Percentiles rank a stretch among this genome's conserved stretches.
Evolutionary conservation across 1,284 basidiomycete species (phyloP).

Genomic region (Thecaphora frezii): DNA sequence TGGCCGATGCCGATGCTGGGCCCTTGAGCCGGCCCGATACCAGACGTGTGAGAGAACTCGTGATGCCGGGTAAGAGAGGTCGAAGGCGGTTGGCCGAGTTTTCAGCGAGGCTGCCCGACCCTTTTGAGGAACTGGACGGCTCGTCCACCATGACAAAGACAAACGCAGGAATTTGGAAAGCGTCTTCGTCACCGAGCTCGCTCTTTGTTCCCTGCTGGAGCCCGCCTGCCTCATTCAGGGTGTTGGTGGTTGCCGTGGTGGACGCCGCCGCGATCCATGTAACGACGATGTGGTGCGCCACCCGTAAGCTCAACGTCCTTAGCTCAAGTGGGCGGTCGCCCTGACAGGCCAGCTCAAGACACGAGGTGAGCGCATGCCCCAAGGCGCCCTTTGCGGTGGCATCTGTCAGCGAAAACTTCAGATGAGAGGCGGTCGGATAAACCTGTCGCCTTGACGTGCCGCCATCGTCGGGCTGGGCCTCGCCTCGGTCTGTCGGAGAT

Average conservation of each 20-base stretch:
- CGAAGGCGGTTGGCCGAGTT: slow-evolving; percentile 7
- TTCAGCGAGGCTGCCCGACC: background rate
- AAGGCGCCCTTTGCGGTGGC: slow-evolving; percentile 24
- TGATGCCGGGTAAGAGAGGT: slow-evolving; percentile 21
- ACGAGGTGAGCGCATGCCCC: slow-evolving; percentile 22
- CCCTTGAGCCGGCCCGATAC: background rate
- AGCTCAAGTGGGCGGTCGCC: slow-evolving; percentile 4
- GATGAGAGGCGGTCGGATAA: slow-evolving; percentile 13
- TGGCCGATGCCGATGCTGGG: slow-evolving; percentile 12
- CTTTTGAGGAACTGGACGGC: no score
- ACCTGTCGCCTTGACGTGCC: background rate
- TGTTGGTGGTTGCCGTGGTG: no score
- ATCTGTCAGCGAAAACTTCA: slow-evolving; percentile 9
- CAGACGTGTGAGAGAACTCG: slow-evolving; percentile 24
- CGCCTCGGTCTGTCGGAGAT: background rate
- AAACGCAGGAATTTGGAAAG: no score
- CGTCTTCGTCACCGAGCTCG: no score
- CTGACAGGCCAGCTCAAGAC: slow-evolving; percentile 17
- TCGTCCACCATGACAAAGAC: no score
- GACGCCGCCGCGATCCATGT: slow-evolving; percentile 20
- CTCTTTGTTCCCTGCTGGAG: no score
- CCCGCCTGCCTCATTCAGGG: no score
- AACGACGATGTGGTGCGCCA: slow-evolving; percentile 12
- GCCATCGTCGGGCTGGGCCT: background rate
- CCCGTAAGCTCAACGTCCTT: slow-evolving; percentile 3